phyloP scores from a whole-genome alignment of 768 basidiomycete species.

The Lentinula guzmanii region DNA sequence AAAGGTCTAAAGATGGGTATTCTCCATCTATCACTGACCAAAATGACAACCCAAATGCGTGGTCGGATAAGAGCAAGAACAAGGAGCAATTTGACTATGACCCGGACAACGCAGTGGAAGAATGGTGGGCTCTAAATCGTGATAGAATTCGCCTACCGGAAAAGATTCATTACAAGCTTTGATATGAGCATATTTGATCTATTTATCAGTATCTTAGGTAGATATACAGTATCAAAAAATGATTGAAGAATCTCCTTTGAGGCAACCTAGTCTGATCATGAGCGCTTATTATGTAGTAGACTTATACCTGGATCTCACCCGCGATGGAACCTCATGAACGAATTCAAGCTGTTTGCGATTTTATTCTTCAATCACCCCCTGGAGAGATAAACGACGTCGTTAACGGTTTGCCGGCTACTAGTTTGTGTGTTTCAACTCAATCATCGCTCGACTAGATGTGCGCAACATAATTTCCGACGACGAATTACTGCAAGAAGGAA shows the following conservation, averaged over 20 bases:
- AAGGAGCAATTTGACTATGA: slow-evolving; percentile 45
- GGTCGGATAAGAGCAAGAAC: slow-evolving; percentile 52
- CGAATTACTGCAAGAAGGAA: slow-evolving; percentile 68
- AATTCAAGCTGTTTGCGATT: slow-evolving; percentile 65
- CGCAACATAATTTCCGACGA: slow-evolving; percentile 88
- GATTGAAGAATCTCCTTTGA: no score
- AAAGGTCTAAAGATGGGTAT: slow-evolving; percentile 2
- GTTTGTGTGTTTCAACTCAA: not conserved
- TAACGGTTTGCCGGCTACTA: slow-evolving; percentile 51
- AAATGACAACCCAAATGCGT: slow-evolving; percentile 40
- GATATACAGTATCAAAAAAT: no score
- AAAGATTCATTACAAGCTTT: no score
- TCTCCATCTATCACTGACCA: not conserved
- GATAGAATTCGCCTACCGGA: not conserved
- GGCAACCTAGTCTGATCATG: no score
- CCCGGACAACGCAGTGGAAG: slow-evolving; percentile 42
- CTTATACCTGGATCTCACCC: not conserved
- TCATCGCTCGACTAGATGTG: slow-evolving; percentile 53
- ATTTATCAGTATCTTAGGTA: no score
- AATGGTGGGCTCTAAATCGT: slow-evolving; percentile 34
- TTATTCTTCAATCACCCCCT: slow-evolving; percentile 87
- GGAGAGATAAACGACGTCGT: slow-evolving; percentile 97
- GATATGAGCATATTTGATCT: no score
- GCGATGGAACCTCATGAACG: slow-evolving; percentile 59
- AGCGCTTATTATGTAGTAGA: not conserved